A percentile compares a stretch with the other conserved stretches of the same genome.
Conservation (phyloP, 345 rosid species). For the Gossypium mustelinum region DNA sequence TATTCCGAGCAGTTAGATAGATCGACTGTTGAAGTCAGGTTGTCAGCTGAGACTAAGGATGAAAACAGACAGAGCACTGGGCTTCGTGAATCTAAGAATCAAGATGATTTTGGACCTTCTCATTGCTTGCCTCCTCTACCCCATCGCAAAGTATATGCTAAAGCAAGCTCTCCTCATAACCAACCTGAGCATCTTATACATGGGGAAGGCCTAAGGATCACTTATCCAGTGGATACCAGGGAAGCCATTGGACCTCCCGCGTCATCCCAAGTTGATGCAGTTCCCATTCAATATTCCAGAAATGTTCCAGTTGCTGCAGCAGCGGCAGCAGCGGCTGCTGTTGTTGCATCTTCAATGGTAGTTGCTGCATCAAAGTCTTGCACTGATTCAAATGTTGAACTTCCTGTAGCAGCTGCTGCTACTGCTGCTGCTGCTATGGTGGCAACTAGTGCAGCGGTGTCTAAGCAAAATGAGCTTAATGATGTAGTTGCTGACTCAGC, state of each 20-base stretch:
- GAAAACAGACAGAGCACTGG: constrained; percentile 33
- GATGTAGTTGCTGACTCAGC: constrained; percentile 54
- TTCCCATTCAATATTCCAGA: constrained; percentile 42
- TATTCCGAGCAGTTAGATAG: constrained; percentile 47
- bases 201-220: constrained; percentile 34
- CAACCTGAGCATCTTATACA: constrained; percentile 38
- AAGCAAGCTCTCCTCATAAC: constrained; percentile 26
- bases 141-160: constrained; percentile 38
- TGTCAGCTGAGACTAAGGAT: constrained; percentile 36
- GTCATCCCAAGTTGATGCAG: constrained; percentile 43
- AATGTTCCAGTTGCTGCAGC: constrained; percentile 82
- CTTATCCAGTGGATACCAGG: constrained; percentile 28
- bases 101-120: constrained; percentile 38
- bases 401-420: constrained; percentile 93
- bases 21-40: constrained; percentile 39
- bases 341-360: constrained; percentile 94
- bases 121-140: constrained; percentile 70
- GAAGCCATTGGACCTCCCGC: constrained; percentile 36
- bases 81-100: constrained; percentile 37
- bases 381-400: constrained; percentile 59
- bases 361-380: constrained; percentile 82
- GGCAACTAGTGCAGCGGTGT: constrained; percentile 76
- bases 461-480: constrained; percentile 57
- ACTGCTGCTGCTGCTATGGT: constrained; percentile 92
- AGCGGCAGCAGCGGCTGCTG: constrained; percentile 93